These are phyloP conservation scores for Chenopodium suecicum DNA, from an alignment of 148 eudicot genomes.

Conservation along the genomic window DNA sequence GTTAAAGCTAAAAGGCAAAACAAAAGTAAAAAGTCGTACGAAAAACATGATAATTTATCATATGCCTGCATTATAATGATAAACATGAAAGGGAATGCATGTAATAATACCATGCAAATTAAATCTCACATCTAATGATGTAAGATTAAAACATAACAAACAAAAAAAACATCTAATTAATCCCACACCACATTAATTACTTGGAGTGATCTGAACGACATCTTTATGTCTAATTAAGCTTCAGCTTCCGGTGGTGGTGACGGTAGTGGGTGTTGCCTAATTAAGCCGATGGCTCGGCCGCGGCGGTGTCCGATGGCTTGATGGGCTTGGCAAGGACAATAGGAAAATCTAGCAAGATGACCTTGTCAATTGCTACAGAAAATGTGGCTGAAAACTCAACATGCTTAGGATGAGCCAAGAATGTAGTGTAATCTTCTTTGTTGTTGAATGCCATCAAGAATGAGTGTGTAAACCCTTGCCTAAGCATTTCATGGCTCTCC, in stretches of 20 bases:
- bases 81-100: not conserved
- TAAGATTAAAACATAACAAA: too few relatives aligned
- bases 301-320: constrained; percentile 4
- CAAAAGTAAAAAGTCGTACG: too few relatives aligned
- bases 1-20: not conserved
- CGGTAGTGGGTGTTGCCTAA: too few relatives aligned
- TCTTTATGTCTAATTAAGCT: not conserved
- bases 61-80: not conserved
- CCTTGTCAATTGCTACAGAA: constrained; percentile 59
- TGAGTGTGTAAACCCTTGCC: constrained; percentile 90
- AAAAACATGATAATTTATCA: not conserved
- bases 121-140: not conserved
- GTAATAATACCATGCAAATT: not conserved
- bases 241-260: not conserved
- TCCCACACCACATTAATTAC: not conserved
- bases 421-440: constrained; percentile 62
- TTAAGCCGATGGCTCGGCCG: not conserved
- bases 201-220: not conserved
- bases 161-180: too few relatives aligned
- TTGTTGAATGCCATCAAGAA: constrained; percentile 65
- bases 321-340: constrained; percentile 49
- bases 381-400: constrained; percentile 65
- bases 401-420: constrained; percentile 62
- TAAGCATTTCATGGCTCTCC: constrained; percentile 78
- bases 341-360: constrained; percentile 81